Evolutionary conservation across 805 yeast genomes (phyloP), one percentile per base, ranked within the genome.

Genomic region (Metschnikowia gelsemii): DNA sequence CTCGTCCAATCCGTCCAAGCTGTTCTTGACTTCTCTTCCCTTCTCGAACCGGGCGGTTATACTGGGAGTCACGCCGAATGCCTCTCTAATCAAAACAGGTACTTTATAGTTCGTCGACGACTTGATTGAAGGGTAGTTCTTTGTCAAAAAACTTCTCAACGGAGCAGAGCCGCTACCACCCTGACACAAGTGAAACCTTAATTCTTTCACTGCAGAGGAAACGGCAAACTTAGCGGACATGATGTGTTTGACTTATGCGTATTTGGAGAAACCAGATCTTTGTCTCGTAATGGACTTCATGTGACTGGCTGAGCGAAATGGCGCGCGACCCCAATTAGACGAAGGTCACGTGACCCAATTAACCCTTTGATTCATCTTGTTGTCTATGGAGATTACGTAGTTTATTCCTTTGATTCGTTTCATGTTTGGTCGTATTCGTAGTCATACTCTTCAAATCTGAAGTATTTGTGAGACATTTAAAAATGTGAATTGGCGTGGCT

Each of bases 121-220:
- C 58, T 78, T 76, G 55, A 87, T 66, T n/a, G 69, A 56, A n/a
- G 84, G 80, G 63, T 87, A 87, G 56, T 80, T 70, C 42, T 75
- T 70, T 35, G 76, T 64, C 49, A 87, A 68, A 57, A 83, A 87
- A 13, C 76, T 65, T 63, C 87, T 79, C 54, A 86, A 69, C 6
- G 84, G 79, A 8, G 68, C 72, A 11, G 90, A 78, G 4, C 87
- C 78, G 48, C 79, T 78, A n/a, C 85, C 84, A n/a, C 82, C 74
- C 63, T 84, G 93, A 23, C 88, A 82, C 50, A 87, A 72, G 58
- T 87, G 88, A 66, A 86, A 84, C 63, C 96, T 78, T 57, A 87
- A 72, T 70, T 87, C 96, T 60, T 74, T 85, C 50, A 87, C 74
- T 8, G 85, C 76, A 24, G 66, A 61, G n/a, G 82, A 78, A 43